Evolutionary conservation across 345 rosid genomes (phyloP).

Genomic region (Populus nigra): DNA sequence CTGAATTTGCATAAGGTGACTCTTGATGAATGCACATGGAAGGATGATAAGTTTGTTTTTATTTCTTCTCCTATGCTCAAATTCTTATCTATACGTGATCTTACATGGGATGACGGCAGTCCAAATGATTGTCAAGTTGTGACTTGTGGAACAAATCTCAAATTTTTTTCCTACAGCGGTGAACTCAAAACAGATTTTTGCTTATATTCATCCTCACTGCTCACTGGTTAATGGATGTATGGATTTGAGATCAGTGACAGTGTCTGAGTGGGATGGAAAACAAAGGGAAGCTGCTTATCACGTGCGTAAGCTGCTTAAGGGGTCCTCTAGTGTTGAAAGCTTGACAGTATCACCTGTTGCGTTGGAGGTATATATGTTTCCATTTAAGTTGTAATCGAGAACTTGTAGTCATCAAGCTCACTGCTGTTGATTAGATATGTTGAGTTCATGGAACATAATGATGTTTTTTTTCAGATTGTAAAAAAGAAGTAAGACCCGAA

Average conservation of each 20-base stretch:
- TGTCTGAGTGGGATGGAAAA: neutral
- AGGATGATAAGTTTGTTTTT: neutral
- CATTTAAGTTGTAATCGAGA: neutral
- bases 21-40: neutral
- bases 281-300: neutral
- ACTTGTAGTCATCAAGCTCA: neutral
- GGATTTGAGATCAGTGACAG: neutral
- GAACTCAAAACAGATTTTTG: neutral
- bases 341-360: neutral
- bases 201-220: neutral
- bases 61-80: slow-evolving; percentile 8
- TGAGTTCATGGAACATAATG: too few relatives aligned
- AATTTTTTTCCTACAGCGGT: neutral
- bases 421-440: neutral
- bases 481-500: too few relatives aligned
- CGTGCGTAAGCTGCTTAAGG: neutral
- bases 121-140: neutral
- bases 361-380: neutral
- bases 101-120: neutral
- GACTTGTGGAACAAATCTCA: neutral
- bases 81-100: neutral
- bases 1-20: neutral
- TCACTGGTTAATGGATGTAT: slow-evolving; percentile 1
- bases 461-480: too few relatives aligned
- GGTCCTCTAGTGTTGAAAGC: neutral